Evolutionary conservation across 2,329 filamentous ascomycete genomes (phyloP), one percentile per base, ranked within the genome.

Genomic region (Monosporascus sp.): DNA sequence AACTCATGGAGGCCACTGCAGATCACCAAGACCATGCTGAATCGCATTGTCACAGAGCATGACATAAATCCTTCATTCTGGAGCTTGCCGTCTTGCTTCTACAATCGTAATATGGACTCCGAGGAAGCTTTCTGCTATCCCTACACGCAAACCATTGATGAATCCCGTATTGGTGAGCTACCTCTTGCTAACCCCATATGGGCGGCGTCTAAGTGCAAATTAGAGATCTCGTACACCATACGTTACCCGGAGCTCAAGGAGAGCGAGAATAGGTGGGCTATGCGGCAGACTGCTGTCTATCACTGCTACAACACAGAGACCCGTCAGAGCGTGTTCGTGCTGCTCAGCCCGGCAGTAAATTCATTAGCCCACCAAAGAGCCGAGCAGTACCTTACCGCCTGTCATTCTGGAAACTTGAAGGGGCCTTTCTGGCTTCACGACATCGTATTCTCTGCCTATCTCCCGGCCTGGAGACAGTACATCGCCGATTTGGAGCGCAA

Each of bases 1-100:
- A 68, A 59, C 31, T 68, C 65, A 9, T 68, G 64, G 64, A 57
- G 57, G 16, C 58, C 63, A 3, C 48, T 68, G 9, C 61, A 68
- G 48, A 50, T 64, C 40, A 63, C 63, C 2, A 56, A 40, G 43
- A 55, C 52, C 1, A 59, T 66, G 55, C 54, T 68, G 5, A 55
- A 63, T 3, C 52, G 56, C 20, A 57, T 68, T 45, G 58, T 61
- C 5, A 52, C 58, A 5, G 56, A 55, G n/a, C 63, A 65, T 50
- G 55, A 45, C 3, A 57, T 65, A 14, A 55, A 53, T 44, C 14
- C 52, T 9, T 58, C 57, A 7, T 58, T 67, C 49, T 64, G 60
- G 52, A 58, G 64, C 27, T 37, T 68, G 9, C 59, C 63, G 3
- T 65, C 64, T 8, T 66, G 60, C 35, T 68, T 66, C 43, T 66